Evolutionary conservation across 805 yeast species (phyloP).

Genomic region (Isabelozyma gotoi): DNA sequence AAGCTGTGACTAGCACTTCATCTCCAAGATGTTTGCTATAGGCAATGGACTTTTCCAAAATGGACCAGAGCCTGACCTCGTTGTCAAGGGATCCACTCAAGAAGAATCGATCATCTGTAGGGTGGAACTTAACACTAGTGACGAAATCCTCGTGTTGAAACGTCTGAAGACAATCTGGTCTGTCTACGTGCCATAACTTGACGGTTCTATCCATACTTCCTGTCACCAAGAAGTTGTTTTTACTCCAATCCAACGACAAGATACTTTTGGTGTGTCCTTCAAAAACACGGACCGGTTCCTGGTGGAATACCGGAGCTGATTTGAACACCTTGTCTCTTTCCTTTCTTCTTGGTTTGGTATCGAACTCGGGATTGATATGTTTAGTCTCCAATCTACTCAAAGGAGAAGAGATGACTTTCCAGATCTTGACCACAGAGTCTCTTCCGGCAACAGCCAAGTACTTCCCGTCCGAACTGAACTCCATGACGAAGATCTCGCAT

Average conservation of each 20-base stretch:
- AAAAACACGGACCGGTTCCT: slow-evolving; percentile 58
- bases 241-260: slow-evolving; percentile 83
- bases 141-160: slow-evolving; percentile 81
- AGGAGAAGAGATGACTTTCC: slow-evolving; percentile 79
- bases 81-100: slow-evolving; percentile 80
- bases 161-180: slow-evolving; percentile 58
- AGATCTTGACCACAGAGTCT: slow-evolving; percentile 63
- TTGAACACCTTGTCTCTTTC: slow-evolving; percentile 19
- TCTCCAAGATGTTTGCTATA: slow-evolving; percentile 53
- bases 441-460: slow-evolving; percentile 84
- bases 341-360: slow-evolving; percentile 13
- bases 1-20: slow-evolving; percentile 70
- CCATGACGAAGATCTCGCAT: slow-evolving; percentile 68
- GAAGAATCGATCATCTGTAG: slow-evolving; percentile 83
- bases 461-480: slow-evolving; percentile 78
- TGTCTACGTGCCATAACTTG: slow-evolving; percentile 80
- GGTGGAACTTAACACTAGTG: slow-evolving; percentile 77
- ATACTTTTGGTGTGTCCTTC: slow-evolving; percentile 71
- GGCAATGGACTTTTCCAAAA: slow-evolving; percentile 67
- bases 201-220: slow-evolving; percentile 86
- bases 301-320: slow-evolving; percentile 78
- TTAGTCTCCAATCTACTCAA: slow-evolving; percentile 57
- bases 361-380: slow-evolving; percentile 15
- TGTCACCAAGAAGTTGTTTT: slow-evolving; percentile 74
- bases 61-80: slow-evolving; percentile 77